phyloP scores from a whole-genome alignment of 2,329 filamentous ascomycete genomes.

The Aspergillus phoenicis region DNA sequence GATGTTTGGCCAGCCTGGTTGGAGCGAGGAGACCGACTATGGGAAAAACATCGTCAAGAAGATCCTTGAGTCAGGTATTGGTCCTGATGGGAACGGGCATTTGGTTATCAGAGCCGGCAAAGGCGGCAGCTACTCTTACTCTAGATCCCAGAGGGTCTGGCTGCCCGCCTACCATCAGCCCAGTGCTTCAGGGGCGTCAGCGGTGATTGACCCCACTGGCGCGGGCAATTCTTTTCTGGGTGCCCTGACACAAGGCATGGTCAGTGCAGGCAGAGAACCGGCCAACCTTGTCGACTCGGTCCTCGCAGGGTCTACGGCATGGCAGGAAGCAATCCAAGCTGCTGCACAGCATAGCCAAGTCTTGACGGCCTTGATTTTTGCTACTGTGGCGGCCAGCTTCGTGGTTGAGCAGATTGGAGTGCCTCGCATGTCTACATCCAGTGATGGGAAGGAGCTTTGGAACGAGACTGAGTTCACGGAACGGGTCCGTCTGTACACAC shows the following conservation, averaged over 20 bases:
- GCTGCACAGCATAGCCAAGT: slow-evolving; percentile 52
- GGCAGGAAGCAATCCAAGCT: slow-evolving; percentile 43
- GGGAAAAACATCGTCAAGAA: slow-evolving; percentile 37
- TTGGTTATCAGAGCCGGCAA: slow-evolving; percentile 63
- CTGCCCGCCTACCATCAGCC: slow-evolving; percentile 72
- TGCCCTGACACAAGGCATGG: slow-evolving; percentile 59
- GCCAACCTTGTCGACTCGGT: slow-evolving; percentile 33
- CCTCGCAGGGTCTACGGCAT: slow-evolving; percentile 57
- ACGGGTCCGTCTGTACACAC: slow-evolving; percentile 49
- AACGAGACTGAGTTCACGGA: slow-evolving; percentile 49
- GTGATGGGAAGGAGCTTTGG: slow-evolving; percentile 44
- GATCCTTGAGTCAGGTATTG: slow-evolving; percentile 43
- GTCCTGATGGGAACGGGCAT: slow-evolving; percentile 38
- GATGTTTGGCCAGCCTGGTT: slow-evolving; percentile 68
- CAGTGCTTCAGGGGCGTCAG: slow-evolving; percentile 31
- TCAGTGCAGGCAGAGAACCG: slow-evolving; percentile 44
- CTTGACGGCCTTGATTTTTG: slow-evolving; percentile 75
- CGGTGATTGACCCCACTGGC: slow-evolving; percentile 87
- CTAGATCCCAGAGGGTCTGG: slow-evolving; percentile 58
- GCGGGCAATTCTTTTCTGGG: slow-evolving; percentile 89
- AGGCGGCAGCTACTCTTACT: slow-evolving; percentile 57
- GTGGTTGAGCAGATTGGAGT: slow-evolving; percentile 93
- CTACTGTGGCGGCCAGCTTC: slow-evolving; percentile 81
- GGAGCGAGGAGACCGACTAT: slow-evolving; percentile 32
- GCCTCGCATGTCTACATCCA: slow-evolving; percentile 51